A percentile compares a stretch with the other conserved stretches of the same genome.
Evolutionary conservation across 345 rosid genomes (phyloP).

Genomic region (Populus ilicifolia): DNA sequence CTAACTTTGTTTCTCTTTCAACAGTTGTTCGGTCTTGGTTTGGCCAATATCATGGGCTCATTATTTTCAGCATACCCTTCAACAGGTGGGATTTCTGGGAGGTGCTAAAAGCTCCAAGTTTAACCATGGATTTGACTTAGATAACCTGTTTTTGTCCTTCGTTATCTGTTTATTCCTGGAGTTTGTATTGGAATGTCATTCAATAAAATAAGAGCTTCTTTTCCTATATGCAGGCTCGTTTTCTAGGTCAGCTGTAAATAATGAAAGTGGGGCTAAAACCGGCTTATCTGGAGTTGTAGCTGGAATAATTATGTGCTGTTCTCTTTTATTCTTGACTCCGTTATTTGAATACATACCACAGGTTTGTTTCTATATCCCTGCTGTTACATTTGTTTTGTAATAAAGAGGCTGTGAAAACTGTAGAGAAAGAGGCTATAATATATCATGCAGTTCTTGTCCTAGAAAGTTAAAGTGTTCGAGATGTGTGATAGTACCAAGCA

Average conservation of each 20-base stretch:
- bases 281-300: constrained; percentile 81
- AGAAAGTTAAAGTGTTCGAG: neutral
- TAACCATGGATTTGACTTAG: neutral
- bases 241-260: constrained; percentile 97
- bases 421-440: neutral
- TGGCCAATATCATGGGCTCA: constrained; percentile 84
- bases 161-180: neutral
- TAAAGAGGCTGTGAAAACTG: neutral
- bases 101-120: constrained; percentile 12
- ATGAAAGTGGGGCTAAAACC: constrained; percentile 92
- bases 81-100: constrained; percentile 60
- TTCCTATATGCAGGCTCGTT: constrained; percentile 70
- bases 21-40: constrained; percentile 97
- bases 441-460: neutral
- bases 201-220: constrained; percentile 2
- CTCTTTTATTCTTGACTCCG: constrained; percentile 82
- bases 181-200: neutral
- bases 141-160: neutral
- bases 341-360: constrained; percentile 83
- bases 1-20: constrained; percentile 1
- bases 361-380: constrained; percentile 41
- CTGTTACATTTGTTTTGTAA: constrained; percentile 3
- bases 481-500: neutral
- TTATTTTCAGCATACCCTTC: constrained; percentile 87
- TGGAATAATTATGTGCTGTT: constrained; percentile 77